Conservation (phyloP, 1,139 yeast genomes). For the Suzukiozyma palmioleophila region DNA sequence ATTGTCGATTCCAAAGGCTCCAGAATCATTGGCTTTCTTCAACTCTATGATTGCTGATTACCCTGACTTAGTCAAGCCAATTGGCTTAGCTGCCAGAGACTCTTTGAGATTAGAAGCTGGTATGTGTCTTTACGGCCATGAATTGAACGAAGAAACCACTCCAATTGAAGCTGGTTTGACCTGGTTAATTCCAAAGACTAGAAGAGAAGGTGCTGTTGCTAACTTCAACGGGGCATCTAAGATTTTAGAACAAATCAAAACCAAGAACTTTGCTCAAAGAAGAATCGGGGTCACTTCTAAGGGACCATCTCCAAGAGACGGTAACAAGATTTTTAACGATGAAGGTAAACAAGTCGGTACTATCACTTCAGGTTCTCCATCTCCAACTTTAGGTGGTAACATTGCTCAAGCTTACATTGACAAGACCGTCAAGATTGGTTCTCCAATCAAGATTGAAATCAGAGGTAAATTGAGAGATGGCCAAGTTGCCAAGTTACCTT, state of each 20-base stretch:
- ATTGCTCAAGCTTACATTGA: constrained; percentile 89
- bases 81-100: constrained; percentile 96
- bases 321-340: constrained; percentile 57
- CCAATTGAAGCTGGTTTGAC: constrained; percentile 87
- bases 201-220: constrained; percentile 48
- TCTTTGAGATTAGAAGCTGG: constrained; percentile 95
- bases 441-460: constrained; percentile 69
- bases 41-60: constrained; percentile 52
- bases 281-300: constrained; percentile 71
- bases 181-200: constrained; percentile 83
- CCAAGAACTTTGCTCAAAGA: constrained; percentile 54
- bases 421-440: constrained; percentile 73
- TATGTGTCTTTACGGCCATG: constrained; percentile 96
- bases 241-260: constrained; percentile 66
- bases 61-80: constrained; percentile 66
- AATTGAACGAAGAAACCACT: constrained; percentile 71
- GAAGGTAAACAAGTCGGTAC: constrained; percentile 58
- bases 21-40: constrained; percentile 56
- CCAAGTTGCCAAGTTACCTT: constrained; percentile 74
- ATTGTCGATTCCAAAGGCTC: constrained; percentile 64
- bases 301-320: constrained; percentile 94
- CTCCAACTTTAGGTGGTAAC: constrained; percentile 83
- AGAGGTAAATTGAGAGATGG: constrained; percentile 83
- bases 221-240: constrained; percentile 75
- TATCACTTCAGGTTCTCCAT: constrained; percentile 86